Base-by-base conservation (phyloP, 2,329 filamentous ascomycete genomes). In the Alternaria infectoria region DNA sequence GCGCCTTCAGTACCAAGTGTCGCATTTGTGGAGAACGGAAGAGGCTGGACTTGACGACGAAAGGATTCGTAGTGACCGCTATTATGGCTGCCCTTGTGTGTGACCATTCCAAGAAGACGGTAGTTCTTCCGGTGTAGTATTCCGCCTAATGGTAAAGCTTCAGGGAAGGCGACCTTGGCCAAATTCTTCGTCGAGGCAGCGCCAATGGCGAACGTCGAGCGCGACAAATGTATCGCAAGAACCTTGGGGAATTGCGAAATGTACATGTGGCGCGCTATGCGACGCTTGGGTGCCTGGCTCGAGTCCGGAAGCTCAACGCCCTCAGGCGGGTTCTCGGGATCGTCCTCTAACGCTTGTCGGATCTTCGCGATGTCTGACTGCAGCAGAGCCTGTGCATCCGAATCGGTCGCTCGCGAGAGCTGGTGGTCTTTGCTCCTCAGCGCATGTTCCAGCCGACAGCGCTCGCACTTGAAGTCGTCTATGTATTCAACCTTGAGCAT, bases 1-100 rank as follows among this genome's bases (percentile, higher is more conserved):
- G 90, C 88, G 7, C 89, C 90, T 40, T 92, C 91, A 6, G 87
- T 86, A 64, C 91, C 90, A 79, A 97, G 95, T 0, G 89, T 89
- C 69, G 92, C 90, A 0, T 91, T 89, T 8, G 95, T 97, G 2
- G 93, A 91, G 76, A 90, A 98, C 0, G 94, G 94, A 4, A 91
- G 83, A 54, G 90, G 88, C 9, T 93, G 82, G 62, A 92, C 91
- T 79, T 98, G 96, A 40, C 96, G 88, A 32, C 96, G 88, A 79
- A 98, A 98, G 1, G 93, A 95, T 79, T 99, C 96, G 81, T 99
- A 99, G 77, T 99, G 96, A 1, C 96, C 96, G 73, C 93, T 97
- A 75, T 97, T 91, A 78, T 99, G 96, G 66, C 92, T 96, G 40
- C 96, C 96, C 74, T 97, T 97, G 77, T 99, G 96, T 21, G 93